phyloP scores from a whole-genome alignment of 345 rosid genomes.

The Pugionium cornutum region DNA sequence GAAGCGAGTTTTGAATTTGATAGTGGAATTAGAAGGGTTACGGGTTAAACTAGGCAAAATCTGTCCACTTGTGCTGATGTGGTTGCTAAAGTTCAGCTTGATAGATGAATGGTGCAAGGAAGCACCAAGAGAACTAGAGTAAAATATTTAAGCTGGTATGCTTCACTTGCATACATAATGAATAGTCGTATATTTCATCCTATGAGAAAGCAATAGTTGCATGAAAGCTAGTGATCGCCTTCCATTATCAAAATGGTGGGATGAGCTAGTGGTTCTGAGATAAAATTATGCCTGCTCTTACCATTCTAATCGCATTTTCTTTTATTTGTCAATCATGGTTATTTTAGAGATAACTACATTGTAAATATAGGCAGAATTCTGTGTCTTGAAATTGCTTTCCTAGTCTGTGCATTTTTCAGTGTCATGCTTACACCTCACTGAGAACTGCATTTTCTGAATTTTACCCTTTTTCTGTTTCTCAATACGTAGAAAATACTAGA shows the following conservation, averaged over 20 bases:
- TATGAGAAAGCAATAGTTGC: background rate
- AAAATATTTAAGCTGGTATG: slow-evolving; percentile 86
- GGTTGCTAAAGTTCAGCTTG: slow-evolving; percentile 94
- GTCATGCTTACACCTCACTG: slow-evolving; percentile 12
- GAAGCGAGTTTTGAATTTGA: slow-evolving; percentile 67
- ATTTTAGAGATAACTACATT: background rate
- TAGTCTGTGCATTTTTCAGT: background rate
- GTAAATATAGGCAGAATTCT: background rate
- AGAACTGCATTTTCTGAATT: slow-evolving; percentile 24
- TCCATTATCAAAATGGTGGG: slow-evolving; percentile 18
- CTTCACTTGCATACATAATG: slow-evolving; percentile 25
- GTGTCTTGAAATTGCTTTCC: slow-evolving; percentile 4
- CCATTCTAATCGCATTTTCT: background rate
- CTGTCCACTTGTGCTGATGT: slow-evolving; percentile 96
- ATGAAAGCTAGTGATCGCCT: background rate
- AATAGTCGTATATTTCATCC: slow-evolving; percentile 4
- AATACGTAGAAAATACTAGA: slow-evolving; percentile 78
- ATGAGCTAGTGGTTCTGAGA: slow-evolving; percentile 13
- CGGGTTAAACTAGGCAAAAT: slow-evolving; percentile 96
- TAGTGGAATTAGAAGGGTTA: slow-evolving; percentile 75
- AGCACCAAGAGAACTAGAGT: slow-evolving; percentile 96
- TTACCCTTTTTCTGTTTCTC: background rate
- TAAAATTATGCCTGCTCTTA: slow-evolving; percentile 11
- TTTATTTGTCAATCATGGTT: background rate
- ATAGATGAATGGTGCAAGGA: slow-evolving; percentile 99